These are phyloP conservation scores for Calonectria montana DNA, from an alignment of 2,329 filamentous ascomycete species.

Conservation along the genomic window DNA sequence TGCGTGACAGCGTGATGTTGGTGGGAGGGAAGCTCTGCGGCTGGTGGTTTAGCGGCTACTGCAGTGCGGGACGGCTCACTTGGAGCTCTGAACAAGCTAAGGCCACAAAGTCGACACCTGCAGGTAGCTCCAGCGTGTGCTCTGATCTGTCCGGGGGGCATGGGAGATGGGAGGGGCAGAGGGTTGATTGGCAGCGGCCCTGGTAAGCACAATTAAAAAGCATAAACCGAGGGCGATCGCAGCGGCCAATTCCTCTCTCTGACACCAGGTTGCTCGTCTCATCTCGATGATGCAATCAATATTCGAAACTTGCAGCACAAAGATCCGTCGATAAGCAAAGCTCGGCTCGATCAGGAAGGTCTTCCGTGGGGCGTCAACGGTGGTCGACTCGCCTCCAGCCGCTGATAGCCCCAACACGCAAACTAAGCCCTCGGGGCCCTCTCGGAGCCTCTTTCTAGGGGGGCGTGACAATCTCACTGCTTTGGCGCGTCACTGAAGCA, in stretches of 20 bases:
- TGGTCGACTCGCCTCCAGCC: background rate
- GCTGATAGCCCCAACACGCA: background rate
- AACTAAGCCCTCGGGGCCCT: background rate
- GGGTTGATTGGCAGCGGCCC: background rate
- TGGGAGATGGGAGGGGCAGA: background rate
- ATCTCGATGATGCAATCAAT: background rate
- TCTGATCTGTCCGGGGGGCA: background rate
- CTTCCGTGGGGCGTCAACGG: conserved; percentile 9
- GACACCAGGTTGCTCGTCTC: background rate
- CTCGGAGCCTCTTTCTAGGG: background rate
- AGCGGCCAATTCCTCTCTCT: background rate
- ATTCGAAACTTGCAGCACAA: background rate
- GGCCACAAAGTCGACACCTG: background rate
- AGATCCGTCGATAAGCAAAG: conserved; percentile 26
- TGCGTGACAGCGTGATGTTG: background rate
- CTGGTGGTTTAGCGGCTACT: background rate
- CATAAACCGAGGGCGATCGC: conserved; percentile 4
- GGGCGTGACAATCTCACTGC: conserved; percentile 6
- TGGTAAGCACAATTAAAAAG: conserved; percentile 11
- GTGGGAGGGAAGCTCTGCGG: background rate
- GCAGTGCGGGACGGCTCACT: background rate
- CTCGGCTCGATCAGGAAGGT: conserved; percentile 41
- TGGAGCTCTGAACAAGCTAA: conserved; percentile 1
- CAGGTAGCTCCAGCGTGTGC: background rate
- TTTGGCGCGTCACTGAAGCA: background rate